Percentiles rank a stretch among this genome's conserved stretches.
phyloP scores from a whole-genome alignment of 257 asterid species.

The Petrea volubilis region DNA sequence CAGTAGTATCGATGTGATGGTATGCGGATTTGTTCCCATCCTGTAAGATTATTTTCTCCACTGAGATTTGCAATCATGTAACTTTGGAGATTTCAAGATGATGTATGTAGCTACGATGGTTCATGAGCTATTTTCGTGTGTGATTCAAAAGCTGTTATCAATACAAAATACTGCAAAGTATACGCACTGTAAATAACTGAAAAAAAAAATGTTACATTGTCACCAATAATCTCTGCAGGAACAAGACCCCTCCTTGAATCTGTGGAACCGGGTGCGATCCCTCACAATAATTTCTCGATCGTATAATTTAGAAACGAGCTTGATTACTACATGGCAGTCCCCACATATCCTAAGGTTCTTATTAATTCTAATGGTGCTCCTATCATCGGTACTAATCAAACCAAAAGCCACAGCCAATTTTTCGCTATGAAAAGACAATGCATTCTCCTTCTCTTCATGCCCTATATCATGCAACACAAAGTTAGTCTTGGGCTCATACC shows the following conservation, averaged over 20 bases:
- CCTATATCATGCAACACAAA: conserved; percentile 89
- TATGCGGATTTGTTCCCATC: conserved; percentile 20
- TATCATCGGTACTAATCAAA: conserved; percentile 58
- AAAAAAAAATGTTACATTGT: neutral
- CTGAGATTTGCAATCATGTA: conserved; percentile 9
- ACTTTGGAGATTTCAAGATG: neutral
- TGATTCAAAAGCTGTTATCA: neutral
- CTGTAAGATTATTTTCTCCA: conserved; percentile 24
- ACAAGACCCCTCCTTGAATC: conserved; percentile 73
- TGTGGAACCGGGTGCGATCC: conserved; percentile 87
- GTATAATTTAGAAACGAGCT: conserved; percentile 71
- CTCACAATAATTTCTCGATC: conserved; percentile 73
- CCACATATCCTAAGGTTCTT: conserved; percentile 97
- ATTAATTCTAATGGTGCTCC: conserved; percentile 56
- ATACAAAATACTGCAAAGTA: neutral
- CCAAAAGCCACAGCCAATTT: conserved; percentile 88
- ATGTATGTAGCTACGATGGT: conserved; percentile 13
- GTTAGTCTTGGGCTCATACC: conserved; percentile 77
- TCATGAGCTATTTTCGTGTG: conserved; percentile 3
- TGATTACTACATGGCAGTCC: conserved; percentile 85
- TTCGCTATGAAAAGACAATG: conserved; percentile 80
- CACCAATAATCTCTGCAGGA: conserved; percentile 88
- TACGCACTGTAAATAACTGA: neutral
- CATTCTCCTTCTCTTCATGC: conserved; percentile 90
- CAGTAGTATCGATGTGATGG: conserved; percentile 15